A percentile compares a stretch with the other conserved stretches of the same genome.
These are phyloP conservation scores for Amanita muscaria DNA, from an alignment of 768 basidiomycete genomes.

Conservation along the genomic window DNA sequence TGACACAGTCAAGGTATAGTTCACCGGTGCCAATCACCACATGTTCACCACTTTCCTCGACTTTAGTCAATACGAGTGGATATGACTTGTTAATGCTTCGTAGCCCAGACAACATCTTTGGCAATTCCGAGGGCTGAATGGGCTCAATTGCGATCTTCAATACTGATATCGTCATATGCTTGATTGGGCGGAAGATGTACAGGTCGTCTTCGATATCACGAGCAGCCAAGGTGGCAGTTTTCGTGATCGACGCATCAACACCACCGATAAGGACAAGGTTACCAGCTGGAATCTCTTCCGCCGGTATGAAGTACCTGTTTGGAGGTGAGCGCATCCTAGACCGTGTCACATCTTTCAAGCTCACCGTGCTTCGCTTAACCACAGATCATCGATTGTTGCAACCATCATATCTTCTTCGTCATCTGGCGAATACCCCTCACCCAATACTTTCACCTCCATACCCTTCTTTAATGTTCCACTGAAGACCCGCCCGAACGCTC, in stretches of 20 bases:
- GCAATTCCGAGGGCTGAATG: conserved; percentile 92
- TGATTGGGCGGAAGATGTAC: conserved; percentile 92
- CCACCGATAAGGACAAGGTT: conserved; percentile 91
- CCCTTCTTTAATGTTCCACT: conserved; percentile 86
- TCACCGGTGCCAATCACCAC: conserved; percentile 96
- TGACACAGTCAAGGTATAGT: conserved; percentile 90
- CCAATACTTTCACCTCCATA: conserved; percentile 86
- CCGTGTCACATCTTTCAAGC: conserved; percentile 13
- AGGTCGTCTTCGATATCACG: conserved; percentile 75
- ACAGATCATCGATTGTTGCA: conserved; percentile 74
- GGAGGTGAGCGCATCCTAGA: conserved; percentile 7
- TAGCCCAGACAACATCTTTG: conserved; percentile 96
- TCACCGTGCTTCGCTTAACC: conserved; percentile 87
- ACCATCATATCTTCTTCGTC: conserved; percentile 98
- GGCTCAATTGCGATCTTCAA: conserved; percentile 98
- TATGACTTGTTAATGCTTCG: conserved; percentile 98
- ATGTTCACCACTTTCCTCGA: conserved; percentile 98
- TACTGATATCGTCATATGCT: conserved; percentile 94
- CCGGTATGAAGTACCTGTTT: conserved; percentile 79
- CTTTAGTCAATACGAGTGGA: conserved; percentile 88
- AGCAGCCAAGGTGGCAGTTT: conserved; percentile 83
- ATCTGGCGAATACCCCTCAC: conserved; percentile 96
- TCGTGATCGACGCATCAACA: conserved; percentile 89
- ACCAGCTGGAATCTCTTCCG: conserved; percentile 83
- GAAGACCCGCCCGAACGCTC: conserved; percentile 90